A percentile compares a stretch with the other conserved stretches of the same genome.
Evolutionary conservation across 106 monocot genomes (phyloP).

Genomic region (Alisma plantagoaquatica): DNA sequence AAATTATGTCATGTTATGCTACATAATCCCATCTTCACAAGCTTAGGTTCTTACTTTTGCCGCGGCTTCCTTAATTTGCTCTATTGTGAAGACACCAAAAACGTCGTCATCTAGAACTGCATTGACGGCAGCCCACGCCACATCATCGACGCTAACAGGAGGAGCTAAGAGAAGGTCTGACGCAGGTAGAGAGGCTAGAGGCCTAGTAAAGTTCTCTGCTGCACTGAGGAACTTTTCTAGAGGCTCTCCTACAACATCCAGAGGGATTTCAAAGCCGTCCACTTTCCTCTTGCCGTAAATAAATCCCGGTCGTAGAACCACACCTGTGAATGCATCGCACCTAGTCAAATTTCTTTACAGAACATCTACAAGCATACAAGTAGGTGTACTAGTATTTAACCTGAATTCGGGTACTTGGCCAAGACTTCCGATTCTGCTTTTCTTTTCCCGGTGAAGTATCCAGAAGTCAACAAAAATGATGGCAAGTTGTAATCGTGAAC

Average conservation of each 20-base stretch:
- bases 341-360: too few relatives aligned
- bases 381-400: constrained; percentile 8
- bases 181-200: constrained; percentile 50
- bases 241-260: constrained; percentile 64
- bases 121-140: constrained; percentile 55
- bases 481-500: constrained; percentile 89
- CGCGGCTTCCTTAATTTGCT: constrained; percentile 89
- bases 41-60: constrained; percentile 43
- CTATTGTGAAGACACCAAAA: constrained; percentile 80
- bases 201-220: constrained; percentile 44
- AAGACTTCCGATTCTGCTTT: constrained; percentile 84
- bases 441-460: constrained; percentile 87
- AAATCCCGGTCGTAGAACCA: constrained; percentile 69
- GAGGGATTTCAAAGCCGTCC: constrained; percentile 65
- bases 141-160: constrained; percentile 72
- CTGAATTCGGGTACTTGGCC: constrained; percentile 75
- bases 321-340: constrained; percentile 30
- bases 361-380: not conserved
- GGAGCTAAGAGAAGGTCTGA: constrained; percentile 73
- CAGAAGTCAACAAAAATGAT: constrained; percentile 48
- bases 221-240: constrained; percentile 60
- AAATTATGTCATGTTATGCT: too few relatives aligned
- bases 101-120: constrained; percentile 55
- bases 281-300: constrained; percentile 77
- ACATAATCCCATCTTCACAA: too few relatives aligned